Evolutionary conservation across 306 rosid genomes (phyloP), one percentile per base, ranked within the genome.

Genomic region (Lupinus albus): DNA sequence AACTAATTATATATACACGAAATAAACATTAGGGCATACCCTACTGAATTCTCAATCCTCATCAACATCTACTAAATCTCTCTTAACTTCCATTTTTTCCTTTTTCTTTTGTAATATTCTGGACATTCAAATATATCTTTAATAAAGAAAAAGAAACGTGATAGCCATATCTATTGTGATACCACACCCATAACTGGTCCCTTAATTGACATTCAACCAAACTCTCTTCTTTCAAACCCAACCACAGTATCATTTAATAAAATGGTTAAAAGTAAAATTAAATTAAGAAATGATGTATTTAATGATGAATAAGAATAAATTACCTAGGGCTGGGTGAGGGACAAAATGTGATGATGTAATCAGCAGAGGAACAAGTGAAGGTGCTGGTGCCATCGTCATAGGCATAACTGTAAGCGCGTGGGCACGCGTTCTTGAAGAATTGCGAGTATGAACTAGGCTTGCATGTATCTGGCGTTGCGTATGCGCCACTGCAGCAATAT

Each of bases 301-400:
- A 25, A 3, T 0, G 30, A 59, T 25, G 30, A 25, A 25, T 25
- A 25, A 50, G 3, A 42, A 28, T 6, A 1, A 62, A 36, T 30
- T 64, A 84, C 96, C 95, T 84, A 2, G 87, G 44, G 11, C 90
- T 30, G 49, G 78, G 71, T 13, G 61, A 3, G 0, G 89, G 81
- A 55, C 98, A 89, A 72, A 92, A 87, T 5, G 92, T 89, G 84
- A 92, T 47, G 52, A 76, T 64, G 46, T 92, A 92, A 70, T 86
- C 62, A 1, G 95, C 89, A 0, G 88, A 56, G 6, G 92, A 87
- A 5, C 96, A 90, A 0, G 98, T 92, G 85, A 92, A 92, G 60
- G 95, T 89, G 78, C 98, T 92, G 6, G 86, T 76, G 11, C 92
- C 89, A n/a, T 92, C 98, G 32, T 92, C 98, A 4, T 85, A 92